Base-by-base conservation (phyloP, 306 rosid genomes). In the Quercus berberidifolia region DNA sequence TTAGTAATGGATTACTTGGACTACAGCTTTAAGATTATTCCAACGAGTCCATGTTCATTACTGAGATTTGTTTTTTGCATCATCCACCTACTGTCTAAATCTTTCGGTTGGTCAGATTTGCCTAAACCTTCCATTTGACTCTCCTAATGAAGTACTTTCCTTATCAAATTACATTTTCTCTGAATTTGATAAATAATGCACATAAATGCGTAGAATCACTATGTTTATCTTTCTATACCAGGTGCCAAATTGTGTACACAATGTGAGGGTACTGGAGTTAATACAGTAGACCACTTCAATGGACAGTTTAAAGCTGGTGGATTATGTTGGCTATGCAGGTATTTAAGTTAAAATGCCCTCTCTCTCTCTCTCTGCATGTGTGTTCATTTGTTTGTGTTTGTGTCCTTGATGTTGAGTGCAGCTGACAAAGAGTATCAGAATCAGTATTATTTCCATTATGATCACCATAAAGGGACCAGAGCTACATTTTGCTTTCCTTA, bases 241-340 rank as follows among this genome's bases (percentile, higher is more conserved):
- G 99, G 99, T 86, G 96, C 97, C 13, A 75, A 69, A 52, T 3
- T 0, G 35, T 93, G 99, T 70, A 7, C 81, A 74, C 99, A 96
- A 75, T 96, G 99, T 85, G 13, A 93, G 85, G 98, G 99, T 51
- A 51, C 78, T 30, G 99, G 99, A 76, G 93, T 96, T 41, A 96
- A 96, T 80, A 84, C 92, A 49, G 91, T 71, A 30, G 99, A 96
- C 88, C 99, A 93, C 89, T 96, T 89, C 91, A 91, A 93, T 49
- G 99, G 99, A 58, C 96, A 75, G 79, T 93, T 87, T 64, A 96
- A 96, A 86, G 99, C 96, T 1, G 99, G 99, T 78, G 92, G 89
- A 79, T 55, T 93, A 60, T 96, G 99, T 83, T 96, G 99, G 99
- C 81, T 96, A 78, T 96, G 99, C 98, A 93, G 99, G 99, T 96